Percentiles rank a stretch among this genome's conserved stretches.
phyloP scores from a whole-genome alignment of 108 stramenopile genomes.

The Nitzschia palea region DNA sequence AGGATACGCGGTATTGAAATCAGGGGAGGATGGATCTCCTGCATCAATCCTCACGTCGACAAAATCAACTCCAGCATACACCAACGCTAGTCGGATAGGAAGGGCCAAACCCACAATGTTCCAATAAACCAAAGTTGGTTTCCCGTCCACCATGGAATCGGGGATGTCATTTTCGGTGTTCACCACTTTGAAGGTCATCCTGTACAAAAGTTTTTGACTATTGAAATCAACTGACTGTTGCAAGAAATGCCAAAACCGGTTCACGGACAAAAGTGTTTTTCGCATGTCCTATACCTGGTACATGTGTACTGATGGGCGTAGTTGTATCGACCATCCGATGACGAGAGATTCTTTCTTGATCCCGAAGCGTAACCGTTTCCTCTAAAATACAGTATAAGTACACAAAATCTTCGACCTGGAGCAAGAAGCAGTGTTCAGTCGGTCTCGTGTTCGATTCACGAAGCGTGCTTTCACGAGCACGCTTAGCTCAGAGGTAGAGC shows the following conservation, averaged over 20 bases:
- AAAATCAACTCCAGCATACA: slow-evolving; percentile 26
- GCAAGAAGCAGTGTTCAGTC: slow-evolving; percentile 8
- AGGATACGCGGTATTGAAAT: slow-evolving; percentile 17
- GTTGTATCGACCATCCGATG: neutral
- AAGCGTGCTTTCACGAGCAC: slow-evolving; percentile 15
- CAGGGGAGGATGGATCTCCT: neutral
- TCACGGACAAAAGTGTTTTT: neutral
- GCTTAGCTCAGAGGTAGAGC: slow-evolving; percentile 33
- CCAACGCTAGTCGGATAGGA: slow-evolving; percentile 20
- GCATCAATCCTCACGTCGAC: slow-evolving; percentile 24
- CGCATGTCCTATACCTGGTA: neutral
- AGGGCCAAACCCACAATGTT: slow-evolving; percentile 27
- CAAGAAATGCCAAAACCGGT: neutral
- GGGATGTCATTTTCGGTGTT: slow-evolving; percentile 12
- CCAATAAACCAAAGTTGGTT: slow-evolving; percentile 35
- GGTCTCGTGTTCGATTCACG: slow-evolving; percentile 32
- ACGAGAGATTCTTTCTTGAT: neutral
- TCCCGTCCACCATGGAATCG: slow-evolving; percentile 13
- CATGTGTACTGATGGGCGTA: neutral
- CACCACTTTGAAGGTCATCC: slow-evolving; percentile 18
- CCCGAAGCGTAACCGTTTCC: neutral
- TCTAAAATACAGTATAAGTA: neutral
- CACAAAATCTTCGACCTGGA: neutral
- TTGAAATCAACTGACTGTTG: no score
- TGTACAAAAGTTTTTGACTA: no score